Evolutionary conservation across 1,284 basidiomycete species (phyloP), one percentile per base, ranked within the genome.

Genomic region (Sporisorium reilianum): DNA sequence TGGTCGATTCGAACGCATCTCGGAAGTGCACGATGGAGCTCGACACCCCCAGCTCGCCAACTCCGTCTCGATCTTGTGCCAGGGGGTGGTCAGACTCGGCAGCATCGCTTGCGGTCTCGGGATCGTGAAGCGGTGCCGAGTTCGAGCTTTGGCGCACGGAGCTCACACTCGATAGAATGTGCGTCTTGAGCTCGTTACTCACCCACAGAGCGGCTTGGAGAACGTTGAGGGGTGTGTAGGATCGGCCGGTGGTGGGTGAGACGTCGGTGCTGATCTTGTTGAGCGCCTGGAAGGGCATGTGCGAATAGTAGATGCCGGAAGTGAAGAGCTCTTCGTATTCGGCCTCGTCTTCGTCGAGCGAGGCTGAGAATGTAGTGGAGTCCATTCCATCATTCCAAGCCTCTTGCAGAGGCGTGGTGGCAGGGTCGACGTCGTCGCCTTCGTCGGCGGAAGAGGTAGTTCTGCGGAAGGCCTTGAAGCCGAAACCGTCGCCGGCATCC

Each of bases 301-400:
- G 93, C 12, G 89, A 87, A 84, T 96, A 97, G 85, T 94, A 92
- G 28, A 97, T 93, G 5, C 92, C 92, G 28, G 89, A 86, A 34
- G 88, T 85, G 82, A 97, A 96, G 78, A 96, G 88, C 60, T 86
- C 87, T n/a, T 67, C 52, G 61, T 81, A 82, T 57, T 84, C 80
- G 10, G 38, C 46, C 46, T 84, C 82, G 44, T 80, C 80, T 12
- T 71, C 64, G 41, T 80, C 79, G 14, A 64, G 30, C 30, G 68
- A 49, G 5, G 63, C 63, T 7, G 55, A 59, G 22, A 64, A 70
- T 20, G 63, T 57, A 20, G 66, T 56, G 9, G 66, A 63, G 4
- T 61, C 67, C 40, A 64, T 44, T 7, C 65, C 65, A 14, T 74
- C 65, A 28, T 74, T 40, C 65, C 65, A 74, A 6, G 59, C 71